Evolutionary conservation across 441 rosid species (phyloP).

Genomic region (Erysimum pusillum): DNA sequence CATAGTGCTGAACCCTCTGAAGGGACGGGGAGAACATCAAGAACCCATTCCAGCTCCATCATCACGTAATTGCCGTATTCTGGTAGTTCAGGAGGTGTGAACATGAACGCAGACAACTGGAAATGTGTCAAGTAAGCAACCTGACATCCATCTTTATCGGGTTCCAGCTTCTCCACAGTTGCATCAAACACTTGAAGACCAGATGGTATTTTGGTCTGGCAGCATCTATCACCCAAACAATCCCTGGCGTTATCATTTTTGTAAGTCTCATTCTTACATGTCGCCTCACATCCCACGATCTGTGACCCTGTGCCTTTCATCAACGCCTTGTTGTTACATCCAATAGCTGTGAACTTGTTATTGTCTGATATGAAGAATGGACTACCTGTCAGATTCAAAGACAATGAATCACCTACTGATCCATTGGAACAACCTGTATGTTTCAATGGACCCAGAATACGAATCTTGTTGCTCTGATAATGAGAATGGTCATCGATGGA

Average conservation of each 20-base stretch:
- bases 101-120: not conserved
- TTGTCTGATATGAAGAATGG: constrained; percentile 46
- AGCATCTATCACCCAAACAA: constrained; percentile 37
- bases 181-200: constrained; percentile 36
- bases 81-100: not conserved
- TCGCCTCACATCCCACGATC: constrained; percentile 32
- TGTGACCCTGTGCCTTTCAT: constrained; percentile 26
- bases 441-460: constrained; percentile 31
- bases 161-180: not conserved
- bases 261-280: constrained; percentile 6
- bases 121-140: constrained; percentile 23
- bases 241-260: not conserved
- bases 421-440: not conserved
- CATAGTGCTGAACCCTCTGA: not conserved
- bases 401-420: not conserved
- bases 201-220: constrained; percentile 28
- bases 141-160: constrained; percentile 3
- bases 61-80: not conserved
- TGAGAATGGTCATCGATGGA: not conserved
- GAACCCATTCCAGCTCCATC: constrained; percentile 35
- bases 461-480: not conserved
- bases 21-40: not conserved
- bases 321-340: constrained; percentile 50
- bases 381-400: constrained; percentile 1
- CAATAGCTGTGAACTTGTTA: constrained; percentile 46